Base-by-base conservation (phyloP, 2,329 filamentous ascomycete species). In the Pyricularia pennisetigena region DNA sequence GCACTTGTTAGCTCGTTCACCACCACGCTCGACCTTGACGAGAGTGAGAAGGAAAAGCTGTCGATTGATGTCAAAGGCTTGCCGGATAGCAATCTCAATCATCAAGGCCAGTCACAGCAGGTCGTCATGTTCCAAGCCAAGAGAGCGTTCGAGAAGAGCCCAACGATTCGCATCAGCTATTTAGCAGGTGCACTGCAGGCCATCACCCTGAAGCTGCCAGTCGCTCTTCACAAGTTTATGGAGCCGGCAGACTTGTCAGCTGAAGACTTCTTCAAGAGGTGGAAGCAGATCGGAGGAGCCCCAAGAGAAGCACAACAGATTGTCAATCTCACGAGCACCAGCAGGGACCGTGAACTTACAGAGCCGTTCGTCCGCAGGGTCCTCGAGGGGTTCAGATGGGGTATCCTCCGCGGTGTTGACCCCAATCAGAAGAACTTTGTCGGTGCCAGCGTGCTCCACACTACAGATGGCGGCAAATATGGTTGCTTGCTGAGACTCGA, bases 191-290 rank as follows among this genome's bases (percentile, higher is more conserved):
- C 95, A 2, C 82, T 99, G 68, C 95, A 99, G 78, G 94, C 93
- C 1, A 82, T 98, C 57, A 99, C 95, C 0, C 82, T 99, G 59
- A 94, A 96, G 77, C 84, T 99, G 4, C 95, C 95, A 0, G 86
- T 99, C 4, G 83, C 92, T 0, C 86, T 94, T 68, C 94, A 98
- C 79, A 97, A 97, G 77, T 99, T 97, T 76, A 97, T 98, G 93
- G 94, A 97, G 71, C 88, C 92, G 0, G 94, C 95, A 0, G 90
- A 95, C 68, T 82, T 99, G 57, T 87, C 87, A 7, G 88, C 90
- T 0, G 95, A 99, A 67, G 95, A 99, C 76, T 99, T 98, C 80
- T 99, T 99, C 86, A 97, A 96, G 83, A 86, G 96, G 67, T 99
- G 95, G 95, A 96, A 97, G 83, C 95, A 99, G 80, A 98, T 99